Conservation (phyloP, 345 rosid species). For the Populus simonii region DNA sequence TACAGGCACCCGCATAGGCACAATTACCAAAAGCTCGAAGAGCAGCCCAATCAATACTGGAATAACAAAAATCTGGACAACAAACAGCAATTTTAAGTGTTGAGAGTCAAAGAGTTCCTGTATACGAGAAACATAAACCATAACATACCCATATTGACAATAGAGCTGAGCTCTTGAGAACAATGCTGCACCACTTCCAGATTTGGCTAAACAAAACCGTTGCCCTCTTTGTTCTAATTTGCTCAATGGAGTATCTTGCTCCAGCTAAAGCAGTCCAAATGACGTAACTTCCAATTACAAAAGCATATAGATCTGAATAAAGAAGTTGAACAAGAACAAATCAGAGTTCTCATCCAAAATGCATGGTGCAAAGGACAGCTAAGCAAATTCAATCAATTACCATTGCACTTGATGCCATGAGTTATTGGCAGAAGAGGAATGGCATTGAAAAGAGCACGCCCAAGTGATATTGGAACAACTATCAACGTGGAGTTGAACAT, state of each 20-base stretch:
- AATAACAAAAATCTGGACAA: conserved; percentile 74
- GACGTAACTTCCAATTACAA: conserved; percentile 86
- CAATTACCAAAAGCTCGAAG: conserved; percentile 96
- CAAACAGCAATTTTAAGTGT: neutral
- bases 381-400: conserved; percentile 36
- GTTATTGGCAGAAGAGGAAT: conserved; percentile 95
- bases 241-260: conserved; percentile 77
- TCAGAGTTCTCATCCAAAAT: conserved; percentile 17
- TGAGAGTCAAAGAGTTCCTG: neutral
- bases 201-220: conserved; percentile 62
- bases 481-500: conserved; percentile 86
- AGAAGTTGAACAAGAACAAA: conserved; percentile 6
- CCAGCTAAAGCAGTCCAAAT: conserved; percentile 93
- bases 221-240: conserved; percentile 70
- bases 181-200: conserved; percentile 89
- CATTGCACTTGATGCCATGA: conserved; percentile 97
- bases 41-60: conserved; percentile 93
- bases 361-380: neutral
- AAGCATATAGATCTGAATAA: conserved; percentile 79
- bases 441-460: conserved; percentile 85
- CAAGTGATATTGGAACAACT: conserved; percentile 89
- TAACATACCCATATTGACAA: conserved; percentile 83
- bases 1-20: conserved; percentile 98
- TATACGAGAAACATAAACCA: neutral
- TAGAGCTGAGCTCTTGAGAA: conserved; percentile 72